Evolutionary conservation across 306 rosid genomes (phyloP), one percentile per base, ranked within the genome.

Genomic region (Castanopsis chinensis): DNA sequence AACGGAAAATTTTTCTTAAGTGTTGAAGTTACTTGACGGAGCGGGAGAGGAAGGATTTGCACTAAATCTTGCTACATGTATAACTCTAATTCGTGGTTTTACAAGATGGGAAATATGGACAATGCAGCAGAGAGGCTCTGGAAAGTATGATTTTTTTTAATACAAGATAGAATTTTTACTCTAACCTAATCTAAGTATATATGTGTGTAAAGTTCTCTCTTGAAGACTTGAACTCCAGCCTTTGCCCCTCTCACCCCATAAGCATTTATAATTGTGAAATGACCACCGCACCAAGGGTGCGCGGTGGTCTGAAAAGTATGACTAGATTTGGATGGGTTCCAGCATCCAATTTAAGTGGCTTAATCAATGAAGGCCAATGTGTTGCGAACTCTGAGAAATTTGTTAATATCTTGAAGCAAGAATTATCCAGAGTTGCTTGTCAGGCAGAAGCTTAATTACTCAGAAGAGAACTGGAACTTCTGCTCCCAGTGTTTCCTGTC

Each of bases 301-400:
- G 2, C 41, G 3, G 7, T 37, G 43, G 0, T 1, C 43, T n/a
- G n/a, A n/a, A n/a, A n/a, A n/a, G n/a, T n/a, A n/a, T n/a, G n/a
- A n/a, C n/a, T 51, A 76, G 78, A 54, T 84, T 73, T 59, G 83
- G 85, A n/a, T 81, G 86, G 88, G 83, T 84, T 79, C 76, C 86
- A 4, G 69, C 69, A 37, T 81, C 84, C 63, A 53, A 57, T 28
- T 61, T 87, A 30, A 33, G 68, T 12, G 85, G 84, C 54, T 73
- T 82, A 23, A 74, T 82, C 20, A 76, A 59, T 76, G 73, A 77
- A 67, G 69, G 55, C 21, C 71, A 19, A 54, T 53, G 18, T 8
- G 74, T 35, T 43, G 77, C 37, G 58, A 72, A 37, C 49, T 84
- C 80, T 2, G 21, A 78, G 85, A 28, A 63, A 63, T 63, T 5